Base-by-base conservation (phyloP, 345 rosid species). In the Populus davidiana region DNA sequence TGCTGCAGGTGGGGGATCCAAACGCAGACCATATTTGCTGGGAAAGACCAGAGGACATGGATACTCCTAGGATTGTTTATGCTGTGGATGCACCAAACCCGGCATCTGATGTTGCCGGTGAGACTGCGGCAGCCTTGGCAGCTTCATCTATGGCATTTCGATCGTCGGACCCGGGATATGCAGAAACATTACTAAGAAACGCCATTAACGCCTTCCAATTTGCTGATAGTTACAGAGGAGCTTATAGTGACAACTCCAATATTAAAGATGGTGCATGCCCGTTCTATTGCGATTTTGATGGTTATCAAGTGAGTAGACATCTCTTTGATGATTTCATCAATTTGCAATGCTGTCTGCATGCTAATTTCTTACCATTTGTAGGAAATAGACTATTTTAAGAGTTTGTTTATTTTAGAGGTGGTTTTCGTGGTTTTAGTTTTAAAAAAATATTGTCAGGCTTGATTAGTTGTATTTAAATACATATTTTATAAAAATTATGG, bases 31-130 rank as follows among this genome's bases (percentile, higher is more conserved):
- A 96, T 71, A 85, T 77, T 75, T 96, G 99, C 36, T 96, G 99
- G 99, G 99, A 96, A 80, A 84, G 99, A 41, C 97, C 99, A 2
- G 99, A 96, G 74, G 98, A 96, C 76, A 93, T 96, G 99, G 99
- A 96, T 80, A 93, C 98, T 1, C 78, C 89, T 3, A 83, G 99
- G 75, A 90, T 92, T 0, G 94, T 91, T 17, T 93, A 93, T 61
- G 93, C 85, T 0, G 94, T 96, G 10, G 93, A 88, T 79, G 94
- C 95, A 6, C 99, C 98, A 0, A 92, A 88, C 35, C 86, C 98
- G 0, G 99, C 98, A 27, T 93, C 98, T 0, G 98, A 96, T 66
- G 92, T 96, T 0, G 99, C 97, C 5, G 98, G 92, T 2, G 99
- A 96, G 83, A 92, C 90, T 3, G 94, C 97, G 0, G 98, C 98